Base-by-base conservation (phyloP, 2,329 filamentous ascomycete species). In the Nannizzia gypsea region DNA sequence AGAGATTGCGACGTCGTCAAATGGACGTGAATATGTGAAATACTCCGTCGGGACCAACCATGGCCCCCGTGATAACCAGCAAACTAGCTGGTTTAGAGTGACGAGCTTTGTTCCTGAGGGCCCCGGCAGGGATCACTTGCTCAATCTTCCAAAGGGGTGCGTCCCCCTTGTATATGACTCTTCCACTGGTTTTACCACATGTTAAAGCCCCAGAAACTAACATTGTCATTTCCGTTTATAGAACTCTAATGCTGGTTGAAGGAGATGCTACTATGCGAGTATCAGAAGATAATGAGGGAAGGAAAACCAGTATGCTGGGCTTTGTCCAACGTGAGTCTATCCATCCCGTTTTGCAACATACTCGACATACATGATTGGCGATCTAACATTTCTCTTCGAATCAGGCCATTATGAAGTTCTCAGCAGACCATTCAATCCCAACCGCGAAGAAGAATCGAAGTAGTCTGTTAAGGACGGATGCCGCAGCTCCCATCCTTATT, bases 51-150 rank as follows among this genome's bases (percentile, higher is more conserved):
- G 83, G 57, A 88, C 84, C 68, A 85, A 78, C 72, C 73, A 72
- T 62, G 90, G 90, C 13, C 75, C 79, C 63, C 78, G 76, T 65
- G 87, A 92, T 15, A 87, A 89, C 74, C 80, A 83, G 70, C 81
- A 84, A 71, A 89, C 87, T 31, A 93, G 86, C 79, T 97, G 88
- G 88, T 97, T 95, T 81, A 81, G 80, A 61, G 79, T 97, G 59
- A 79, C 84, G 36, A 84, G 80, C 76, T 97, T 97, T 72, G 67
- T 77, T 58, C 76, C 78, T 13, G 84, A 89, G 64, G 88, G 72
- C n/a, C 74, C 81, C 56, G 79, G 81, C 71, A 85, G 86, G 69
- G 88, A 96, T 64, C 86, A 82, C 69, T 72, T 96, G 66, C 76
- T 88, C 69, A 78, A 75, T 68, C 74, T 96, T 73, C 83, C 84